Evolutionary conservation across 345 rosid species (phyloP).

Genomic region (Cochlearia excelsa): DNA sequence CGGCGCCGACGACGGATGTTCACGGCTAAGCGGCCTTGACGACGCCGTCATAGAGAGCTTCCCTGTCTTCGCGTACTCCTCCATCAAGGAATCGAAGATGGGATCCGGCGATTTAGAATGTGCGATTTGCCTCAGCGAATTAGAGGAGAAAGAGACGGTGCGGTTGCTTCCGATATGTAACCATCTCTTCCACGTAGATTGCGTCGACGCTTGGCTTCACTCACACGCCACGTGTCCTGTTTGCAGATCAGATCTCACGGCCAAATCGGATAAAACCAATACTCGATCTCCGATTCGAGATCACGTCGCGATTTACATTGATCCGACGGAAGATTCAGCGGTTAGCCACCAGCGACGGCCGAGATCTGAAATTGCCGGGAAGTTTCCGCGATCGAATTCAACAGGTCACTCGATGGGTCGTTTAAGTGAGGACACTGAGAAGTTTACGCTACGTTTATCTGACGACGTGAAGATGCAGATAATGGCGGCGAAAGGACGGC

Average conservation of each 20-base stretch:
- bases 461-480: conserved; percentile 42
- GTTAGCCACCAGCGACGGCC: neutral
- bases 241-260: conserved; percentile 49
- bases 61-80: conserved; percentile 57
- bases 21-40: conserved; percentile 47
- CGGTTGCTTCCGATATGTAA: conserved; percentile 50
- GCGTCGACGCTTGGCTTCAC: conserved; percentile 54
- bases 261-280: conserved; percentile 22
- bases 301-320: conserved; percentile 36
- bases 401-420: conserved; percentile 53
- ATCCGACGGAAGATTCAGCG: conserved; percentile 1
- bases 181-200: conserved; percentile 55
- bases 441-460: conserved; percentile 48
- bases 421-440: conserved; percentile 33
- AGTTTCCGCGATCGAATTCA: conserved; percentile 51
- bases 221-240: conserved; percentile 58
- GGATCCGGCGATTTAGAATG: conserved; percentile 53
- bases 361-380: conserved; percentile 27
- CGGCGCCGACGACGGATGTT: neutral
- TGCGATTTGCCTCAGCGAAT: conserved; percentile 50
- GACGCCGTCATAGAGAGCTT: conserved; percentile 47
- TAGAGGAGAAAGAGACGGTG: conserved; percentile 42
- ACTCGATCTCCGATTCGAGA: conserved; percentile 11
- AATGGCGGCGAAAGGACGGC: conserved; percentile 30
- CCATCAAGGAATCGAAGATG: conserved; percentile 45